Base-by-base conservation (phyloP, 2,329 filamentous ascomycete genomes). In the Colletotrichum sp. region DNA sequence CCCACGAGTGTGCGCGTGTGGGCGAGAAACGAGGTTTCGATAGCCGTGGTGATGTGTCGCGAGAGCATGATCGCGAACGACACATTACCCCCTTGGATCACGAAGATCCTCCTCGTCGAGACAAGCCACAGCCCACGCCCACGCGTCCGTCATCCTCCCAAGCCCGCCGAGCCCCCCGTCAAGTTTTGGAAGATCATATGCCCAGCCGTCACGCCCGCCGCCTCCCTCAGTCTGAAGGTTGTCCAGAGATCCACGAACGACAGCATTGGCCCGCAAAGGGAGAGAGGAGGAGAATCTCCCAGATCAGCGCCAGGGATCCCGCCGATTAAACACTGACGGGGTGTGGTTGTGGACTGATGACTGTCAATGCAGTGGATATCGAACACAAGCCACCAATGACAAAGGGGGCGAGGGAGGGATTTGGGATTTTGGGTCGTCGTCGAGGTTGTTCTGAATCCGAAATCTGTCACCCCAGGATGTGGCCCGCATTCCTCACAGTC, bases 251-350 rank as follows among this genome's bases (percentile, higher is more conserved):
- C 62, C 48, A 28, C 69, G 57, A 72, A 64, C 55, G 63, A 57
- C 30, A 15, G 22, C 8, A 26, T 16, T 57, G 52, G 66, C 66
- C 65, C 65, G 44, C 30, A 16, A 30, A 22, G 10, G 13, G 28
- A 12, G 18, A 26, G 22, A 39, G 15, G 13, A 32, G 59, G 24
- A 9, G 22, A 39, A 59, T 68, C 24, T 30, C 57, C 64, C 34
- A 72, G 73, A 73, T 75, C 69, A 73, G 32, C 64, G 34, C n/a
- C 73, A 75, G 64, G 73, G 64, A 73, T 73, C 32, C 24, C 26
- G 73, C 59, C 59, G 69, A 68, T 75, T 64, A 73, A 65, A 60
- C 70, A 64, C 24, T 63, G 64, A 60, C 48, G 59, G 66, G 26
- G 59, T 63, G 59, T 4, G 68, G 28, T 65, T 68, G 64, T 65